Percentiles rank a stretch among this genome's conserved stretches.
Conservation (phyloP, 2,329 filamentous ascomycete genomes). For the Chalara sp. region DNA sequence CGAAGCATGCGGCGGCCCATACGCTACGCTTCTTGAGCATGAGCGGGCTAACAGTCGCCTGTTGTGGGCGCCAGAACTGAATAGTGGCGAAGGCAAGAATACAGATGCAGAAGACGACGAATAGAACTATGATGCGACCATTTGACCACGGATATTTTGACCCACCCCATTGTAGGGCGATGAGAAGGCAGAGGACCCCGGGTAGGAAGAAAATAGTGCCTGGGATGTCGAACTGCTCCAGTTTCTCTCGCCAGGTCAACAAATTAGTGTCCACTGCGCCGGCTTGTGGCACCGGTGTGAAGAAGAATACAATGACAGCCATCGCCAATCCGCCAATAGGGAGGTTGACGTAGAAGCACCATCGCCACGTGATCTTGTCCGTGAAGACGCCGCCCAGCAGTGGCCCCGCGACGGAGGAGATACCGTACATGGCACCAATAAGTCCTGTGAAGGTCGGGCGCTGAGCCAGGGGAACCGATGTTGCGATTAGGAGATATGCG, state of each 20-base stretch:
- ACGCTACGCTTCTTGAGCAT: constrained; percentile 31
- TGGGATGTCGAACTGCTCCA: constrained; percentile 23
- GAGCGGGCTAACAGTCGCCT: constrained; percentile 39
- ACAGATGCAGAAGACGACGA: constrained; percentile 20
- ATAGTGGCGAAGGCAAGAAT: constrained; percentile 22
- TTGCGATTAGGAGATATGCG: constrained; percentile 35
- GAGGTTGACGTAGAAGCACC: constrained; percentile 30
- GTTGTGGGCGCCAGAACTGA: constrained; percentile 35
- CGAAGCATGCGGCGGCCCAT: constrained; percentile 17
- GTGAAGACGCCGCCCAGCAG: constrained; percentile 30
- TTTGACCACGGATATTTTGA: constrained; percentile 20
- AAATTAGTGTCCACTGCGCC: constrained; percentile 1
- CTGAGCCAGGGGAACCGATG: constrained; percentile 12
- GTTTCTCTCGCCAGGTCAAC: constrained; percentile 35
- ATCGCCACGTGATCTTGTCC: constrained; percentile 30
- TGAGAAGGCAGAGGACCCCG: constrained; percentile 25
- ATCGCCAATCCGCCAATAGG: constrained; percentile 28
- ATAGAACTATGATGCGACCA: constrained; percentile 26
- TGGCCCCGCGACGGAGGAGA: constrained; percentile 22
- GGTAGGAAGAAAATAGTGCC: constrained; percentile 20
- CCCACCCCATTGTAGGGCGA: constrained; percentile 40
- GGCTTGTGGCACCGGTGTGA: not conserved
- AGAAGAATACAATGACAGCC: constrained; percentile 30
- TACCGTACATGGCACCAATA: constrained; percentile 22
- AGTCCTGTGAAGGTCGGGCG: constrained; percentile 22